Evolutionary conservation across 371 early-diverging fungal species (phyloP), one percentile per base, ranked within the genome.

Genomic region (Blakeslea trispora): DNA sequence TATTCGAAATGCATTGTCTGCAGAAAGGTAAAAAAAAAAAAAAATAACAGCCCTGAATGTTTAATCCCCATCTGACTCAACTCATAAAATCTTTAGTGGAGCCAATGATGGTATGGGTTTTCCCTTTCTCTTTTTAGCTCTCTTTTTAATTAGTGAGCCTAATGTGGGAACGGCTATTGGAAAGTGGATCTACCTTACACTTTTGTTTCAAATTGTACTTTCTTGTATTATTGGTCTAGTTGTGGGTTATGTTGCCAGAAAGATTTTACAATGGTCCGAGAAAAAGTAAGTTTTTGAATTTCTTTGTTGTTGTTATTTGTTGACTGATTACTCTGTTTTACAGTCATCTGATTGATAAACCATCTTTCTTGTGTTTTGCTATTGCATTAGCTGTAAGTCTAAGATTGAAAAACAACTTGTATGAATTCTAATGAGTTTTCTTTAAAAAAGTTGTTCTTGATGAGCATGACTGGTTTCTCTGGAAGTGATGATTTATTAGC

Each of bases 401-500:
- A n/a, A n/a, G n/a, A n/a, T n/a, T n/a, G n/a, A n/a, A n/a, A n/a
- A n/a, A n/a, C n/a, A n/a, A n/a, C n/a, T n/a, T n/a, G n/a, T n/a
- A n/a, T n/a, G n/a, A n/a, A n/a, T n/a, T n/a, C n/a, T n/a, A n/a
- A n/a, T n/a, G n/a, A n/a, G n/a, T n/a, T n/a, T n/a, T n/a, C n/a
- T n/a, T 10, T 37, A 2, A 37, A 37, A 2, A 61, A 85, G 68
- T 64, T 96, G 35, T 83, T 94, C 48, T 74, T 91, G 10, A 82
- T 91, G 57, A 94, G 97, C 14, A 61, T 88, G 55, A 86, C 89
- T 17, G 87, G 89, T 5, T 79, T 91, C 17, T 68, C 95, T 9
- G 89, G 91, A 7, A 87, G 90, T 51, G 94, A 94, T 68, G 94
- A 94, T 52, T 72, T 99, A 19, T 68, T 99, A 22, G 92, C 95